Evolutionary conservation across 139 green algal genomes (phyloP).

Genomic region (Chlorella vulgaris): DNA sequence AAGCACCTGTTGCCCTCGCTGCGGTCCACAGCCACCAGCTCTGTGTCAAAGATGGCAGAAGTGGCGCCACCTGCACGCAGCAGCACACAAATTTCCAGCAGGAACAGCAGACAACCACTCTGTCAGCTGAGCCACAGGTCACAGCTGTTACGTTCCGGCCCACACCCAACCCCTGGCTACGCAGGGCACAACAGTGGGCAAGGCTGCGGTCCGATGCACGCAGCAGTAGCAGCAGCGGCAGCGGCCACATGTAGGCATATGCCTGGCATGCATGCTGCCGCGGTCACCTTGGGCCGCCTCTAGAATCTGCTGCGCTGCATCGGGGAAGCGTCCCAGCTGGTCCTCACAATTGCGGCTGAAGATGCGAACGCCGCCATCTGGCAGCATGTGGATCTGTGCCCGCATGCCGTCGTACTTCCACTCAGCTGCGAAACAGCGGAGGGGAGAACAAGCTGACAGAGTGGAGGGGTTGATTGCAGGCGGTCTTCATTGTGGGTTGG

Average conservation of each 20-base stretch:
- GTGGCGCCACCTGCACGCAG: slow-evolving; percentile 33
- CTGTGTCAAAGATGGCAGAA: slow-evolving; percentile 71
- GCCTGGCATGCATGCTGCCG: too few species aligned
- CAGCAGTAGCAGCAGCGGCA: too few species aligned
- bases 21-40: slow-evolving; percentile 84
- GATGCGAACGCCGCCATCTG: slow-evolving; percentile 51
- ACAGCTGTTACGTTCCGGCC: too few species aligned
- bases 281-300: slow-evolving; percentile 21
- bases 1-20: slow-evolving; percentile 15
- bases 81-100: too few species aligned
- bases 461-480: background rate
- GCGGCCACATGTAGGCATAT: too few species aligned
- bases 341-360: slow-evolving; percentile 91
- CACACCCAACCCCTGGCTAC: too few species aligned
- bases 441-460: background rate
- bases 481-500: too few species aligned
- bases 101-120: too few species aligned
- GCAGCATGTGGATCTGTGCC: slow-evolving; percentile 85
- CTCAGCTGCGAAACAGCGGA: slow-evolving; percentile 52
- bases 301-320: slow-evolving; percentile 62
- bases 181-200: too few species aligned
- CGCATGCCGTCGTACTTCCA: slow-evolving; percentile 93
- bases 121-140: too few species aligned
- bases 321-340: slow-evolving; percentile 65
- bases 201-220: too few species aligned